Percentiles rank a stretch among this genome's conserved stretches.
These are phyloP conservation scores for Gentiana straminea DNA, from an alignment of 257 asterid species.

Conservation along the genomic window DNA sequence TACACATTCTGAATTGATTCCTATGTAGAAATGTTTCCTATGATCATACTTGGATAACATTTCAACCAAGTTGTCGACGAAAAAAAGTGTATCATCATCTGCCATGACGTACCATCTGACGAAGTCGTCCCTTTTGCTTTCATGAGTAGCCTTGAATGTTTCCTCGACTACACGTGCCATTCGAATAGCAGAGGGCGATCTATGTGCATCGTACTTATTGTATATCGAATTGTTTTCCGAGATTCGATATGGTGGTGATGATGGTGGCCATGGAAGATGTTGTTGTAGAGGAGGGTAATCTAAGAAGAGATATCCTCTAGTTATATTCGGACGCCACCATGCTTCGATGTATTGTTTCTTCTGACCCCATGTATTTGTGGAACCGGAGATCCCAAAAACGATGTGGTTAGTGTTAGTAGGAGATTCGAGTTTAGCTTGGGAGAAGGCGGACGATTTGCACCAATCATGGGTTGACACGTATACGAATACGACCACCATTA, in stretches of 20 bases:
- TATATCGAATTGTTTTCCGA: conserved; percentile 18
- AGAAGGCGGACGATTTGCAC: conserved; percentile 20
- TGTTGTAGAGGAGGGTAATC: conserved; percentile 14
- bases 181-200: conserved; percentile 20
- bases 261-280: conserved; percentile 24
- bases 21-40: conserved; percentile 23
- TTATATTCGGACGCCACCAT: conserved; percentile 45
- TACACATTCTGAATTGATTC: conserved; percentile 32
- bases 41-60: conserved; percentile 34
- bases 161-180: conserved; percentile 27
- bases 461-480: conserved; percentile 23
- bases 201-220: conserved; percentile 16
- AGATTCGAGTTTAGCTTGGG: neutral
- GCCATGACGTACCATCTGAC: conserved; percentile 39
- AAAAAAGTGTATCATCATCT: conserved; percentile 40
- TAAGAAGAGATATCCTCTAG: conserved; percentile 30
- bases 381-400: conserved; percentile 32
- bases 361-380: conserved; percentile 21
- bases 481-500: conserved; percentile 17
- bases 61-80: conserved; percentile 31
- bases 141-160: conserved; percentile 11
- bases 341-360: conserved; percentile 23
- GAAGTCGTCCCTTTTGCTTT: neutral
- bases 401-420: conserved; percentile 27
- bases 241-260: conserved; percentile 21